Percentiles rank a stretch among this genome's conserved stretches.
These are phyloP conservation scores for Hyphochytrium catenoides DNA, from an alignment of 352 stramenopile species.

Conservation along the genomic window DNA sequence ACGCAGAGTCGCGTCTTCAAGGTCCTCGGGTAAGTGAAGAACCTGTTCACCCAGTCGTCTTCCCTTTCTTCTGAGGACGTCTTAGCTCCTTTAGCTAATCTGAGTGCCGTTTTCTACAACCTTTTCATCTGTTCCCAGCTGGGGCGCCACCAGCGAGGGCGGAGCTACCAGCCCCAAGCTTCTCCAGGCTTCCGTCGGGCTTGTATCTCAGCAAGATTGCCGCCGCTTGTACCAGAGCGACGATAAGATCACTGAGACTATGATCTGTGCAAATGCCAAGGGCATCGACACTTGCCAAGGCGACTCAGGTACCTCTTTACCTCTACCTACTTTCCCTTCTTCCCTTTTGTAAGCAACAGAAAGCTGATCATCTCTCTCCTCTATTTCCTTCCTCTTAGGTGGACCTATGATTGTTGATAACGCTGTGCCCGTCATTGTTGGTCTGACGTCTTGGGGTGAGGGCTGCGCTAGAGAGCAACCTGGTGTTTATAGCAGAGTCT, in stretches of 20 bases:
- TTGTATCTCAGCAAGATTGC: constrained; percentile 21
- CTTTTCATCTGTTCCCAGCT: too few relatives aligned
- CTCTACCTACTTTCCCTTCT: too few relatives aligned
- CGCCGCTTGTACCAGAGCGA: constrained; percentile 9
- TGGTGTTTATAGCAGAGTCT: constrained; percentile 26
- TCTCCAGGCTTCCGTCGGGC: constrained; percentile 16
- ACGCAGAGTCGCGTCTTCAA: constrained; percentile 1
- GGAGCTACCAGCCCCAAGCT: constrained; percentile 13
- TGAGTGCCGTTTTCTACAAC: too few relatives aligned
- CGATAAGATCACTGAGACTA: constrained; percentile 12
- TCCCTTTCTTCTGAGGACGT: too few relatives aligned
- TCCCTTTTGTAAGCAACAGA: too few relatives aligned
- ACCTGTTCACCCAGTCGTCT: too few relatives aligned
- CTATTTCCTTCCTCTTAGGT: too few relatives aligned
- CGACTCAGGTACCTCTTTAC: too few relatives aligned
- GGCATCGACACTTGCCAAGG: constrained; percentile 31
- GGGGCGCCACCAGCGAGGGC: constrained; percentile 13
- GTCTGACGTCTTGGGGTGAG: constrained; percentile 29
- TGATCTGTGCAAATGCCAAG: constrained; percentile 20
- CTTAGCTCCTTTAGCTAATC: too few relatives aligned
- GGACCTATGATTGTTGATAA: constrained; percentile 15
- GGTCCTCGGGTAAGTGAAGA: too few relatives aligned
- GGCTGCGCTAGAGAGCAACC: constrained; percentile 19
- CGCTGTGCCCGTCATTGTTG: constrained; percentile 16
- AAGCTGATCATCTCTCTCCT: too few relatives aligned